Conservation (phyloP, 495 filamentous ascomycete genomes). For the Penicillium dipodomyicola region DNA sequence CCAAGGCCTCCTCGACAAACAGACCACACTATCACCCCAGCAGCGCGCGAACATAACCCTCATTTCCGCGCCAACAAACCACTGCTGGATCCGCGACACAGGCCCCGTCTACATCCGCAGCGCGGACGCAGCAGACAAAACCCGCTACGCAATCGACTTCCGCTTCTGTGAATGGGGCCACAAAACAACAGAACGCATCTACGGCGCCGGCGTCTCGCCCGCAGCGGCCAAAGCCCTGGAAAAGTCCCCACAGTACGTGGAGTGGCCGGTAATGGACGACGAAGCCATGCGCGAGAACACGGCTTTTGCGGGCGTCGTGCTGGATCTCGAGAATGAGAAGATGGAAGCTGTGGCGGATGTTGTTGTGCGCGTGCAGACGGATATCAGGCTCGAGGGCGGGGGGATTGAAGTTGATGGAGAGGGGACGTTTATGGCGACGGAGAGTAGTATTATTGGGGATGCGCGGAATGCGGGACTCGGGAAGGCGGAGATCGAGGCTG, state of each 20-base stretch:
- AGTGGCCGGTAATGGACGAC: slow-evolving; percentile 26
- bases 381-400: slow-evolving; percentile 32
- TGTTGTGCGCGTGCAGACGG: slow-evolving; percentile 22
- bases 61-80: slow-evolving; percentile 28
- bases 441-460: slow-evolving; percentile 33
- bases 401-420: slow-evolving; percentile 38
- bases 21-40: not conserved
- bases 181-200: slow-evolving; percentile 20
- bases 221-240: slow-evolving; percentile 1
- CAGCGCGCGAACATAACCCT: slow-evolving; percentile 21
- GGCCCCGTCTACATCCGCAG: slow-evolving; percentile 35
- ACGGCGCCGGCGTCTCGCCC: slow-evolving; percentile 15
- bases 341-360: slow-evolving; percentile 8
- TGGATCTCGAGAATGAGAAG: slow-evolving; percentile 22
- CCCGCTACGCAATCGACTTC: slow-evolving; percentile 33
- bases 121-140: slow-evolving; percentile 4
- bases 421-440: slow-evolving; percentile 36
- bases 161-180: slow-evolving; percentile 38
- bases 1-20: slow-evolving; percentile 17
- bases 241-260: not conserved
- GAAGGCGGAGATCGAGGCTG: slow-evolving; percentile 22
- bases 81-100: slow-evolving; percentile 39
- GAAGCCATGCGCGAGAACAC: slow-evolving; percentile 23
- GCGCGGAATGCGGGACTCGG: slow-evolving; percentile 30
- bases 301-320: slow-evolving; percentile 26